Percentiles rank a stretch among this genome's conserved stretches.
phyloP scores from a whole-genome alignment of 331 rosid genomes.

The Pyrus hybrid region DNA sequence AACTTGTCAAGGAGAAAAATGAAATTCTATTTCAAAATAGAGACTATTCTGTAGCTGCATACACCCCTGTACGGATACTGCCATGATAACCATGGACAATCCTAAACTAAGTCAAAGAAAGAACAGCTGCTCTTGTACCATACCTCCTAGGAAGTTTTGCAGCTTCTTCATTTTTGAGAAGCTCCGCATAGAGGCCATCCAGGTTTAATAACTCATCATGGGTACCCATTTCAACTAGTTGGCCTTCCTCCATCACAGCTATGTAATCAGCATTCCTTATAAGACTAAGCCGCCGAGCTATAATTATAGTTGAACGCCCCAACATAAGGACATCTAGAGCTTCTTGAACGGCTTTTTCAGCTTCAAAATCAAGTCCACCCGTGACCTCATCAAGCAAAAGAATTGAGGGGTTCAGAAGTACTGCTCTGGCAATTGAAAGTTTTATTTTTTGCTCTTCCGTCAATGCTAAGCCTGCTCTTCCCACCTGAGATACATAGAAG shows the following conservation, averaged over 20 bases:
- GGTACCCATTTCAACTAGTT: constrained; percentile 96
- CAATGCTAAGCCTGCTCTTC: constrained; percentile 85
- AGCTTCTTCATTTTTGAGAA: constrained; percentile 91
- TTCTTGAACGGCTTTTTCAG: constrained; percentile 94
- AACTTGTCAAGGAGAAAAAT: background rate
- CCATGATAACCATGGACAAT: background rate
- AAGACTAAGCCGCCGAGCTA: constrained; percentile 99
- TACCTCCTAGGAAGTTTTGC: constrained; percentile 99
- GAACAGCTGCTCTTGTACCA: constrained; percentile 14
- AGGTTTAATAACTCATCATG: constrained; percentile 80
- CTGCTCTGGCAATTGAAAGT: constrained; percentile 97
- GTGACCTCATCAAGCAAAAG: constrained; percentile 98
- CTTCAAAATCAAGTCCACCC: constrained; percentile 99
- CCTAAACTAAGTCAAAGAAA: constrained; percentile 5
- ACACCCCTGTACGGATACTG: background rate
- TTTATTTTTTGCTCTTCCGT: constrained; percentile 93
- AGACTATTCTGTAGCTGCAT: background rate
- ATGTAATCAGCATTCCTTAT: constrained; percentile 97
- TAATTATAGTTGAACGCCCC: constrained; percentile 95
- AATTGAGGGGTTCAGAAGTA: constrained; percentile 92
- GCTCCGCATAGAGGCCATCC: constrained; percentile 92
- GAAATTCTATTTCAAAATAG: background rate
- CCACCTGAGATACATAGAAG: constrained; percentile 57
- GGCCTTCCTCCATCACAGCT: constrained; percentile 99
- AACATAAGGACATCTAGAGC: constrained; percentile 96